Evolutionary conservation across 495 filamentous ascomycete species (phyloP), one percentile per base, ranked within the genome.

Genomic region (Pyrenopolyporus hunteri): DNA sequence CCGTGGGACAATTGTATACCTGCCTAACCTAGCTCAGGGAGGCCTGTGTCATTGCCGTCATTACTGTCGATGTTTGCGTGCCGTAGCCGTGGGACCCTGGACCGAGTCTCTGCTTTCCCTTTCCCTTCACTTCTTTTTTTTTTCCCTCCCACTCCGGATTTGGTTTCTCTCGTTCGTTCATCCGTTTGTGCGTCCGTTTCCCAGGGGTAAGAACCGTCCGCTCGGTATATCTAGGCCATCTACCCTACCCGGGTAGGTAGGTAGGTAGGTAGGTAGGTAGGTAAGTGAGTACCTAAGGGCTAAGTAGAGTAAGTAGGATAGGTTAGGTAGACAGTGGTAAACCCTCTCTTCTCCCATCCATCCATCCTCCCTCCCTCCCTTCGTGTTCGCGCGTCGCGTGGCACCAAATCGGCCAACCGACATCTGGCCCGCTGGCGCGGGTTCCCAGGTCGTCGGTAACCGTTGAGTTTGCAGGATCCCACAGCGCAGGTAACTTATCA

Each of bases 401-500:
- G 14, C n/a, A n/a, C n/a, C 37, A 23, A 45, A 28, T 48, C 46
- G 46, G 45, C 46, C 51, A 57, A 47, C 37, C 28, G 31, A 35
- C 61, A 64, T 49, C 37, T 54, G 20, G 36, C 13, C 61, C 49
- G 28, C 4, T 54, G 33, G 49, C 49, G 44, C 50, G 55, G 61
- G 49, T 33, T 44, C 29, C 61, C 55, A 59, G 29, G 32, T 35
- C 22, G 56, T 56, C 50, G 61, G 55, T 59, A 64, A 53, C 60
- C 54, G 53, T 31, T 25, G 25, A 39, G 39, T 22, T 50, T 36
- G 47, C 39, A 13, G n/a, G n/a, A n/a, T n/a, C n/a, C n/a, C n/a
- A n/a, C n/a, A n/a, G n/a, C 19, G 17, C 35, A 23, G 29, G 28
- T 35, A 46, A 16, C 6, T n/a, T n/a, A n/a, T n/a, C n/a, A n/a